phyloP scores from a whole-genome alignment of 495 filamentous ascomycete species.

The Trichoderma gamsii region DNA sequence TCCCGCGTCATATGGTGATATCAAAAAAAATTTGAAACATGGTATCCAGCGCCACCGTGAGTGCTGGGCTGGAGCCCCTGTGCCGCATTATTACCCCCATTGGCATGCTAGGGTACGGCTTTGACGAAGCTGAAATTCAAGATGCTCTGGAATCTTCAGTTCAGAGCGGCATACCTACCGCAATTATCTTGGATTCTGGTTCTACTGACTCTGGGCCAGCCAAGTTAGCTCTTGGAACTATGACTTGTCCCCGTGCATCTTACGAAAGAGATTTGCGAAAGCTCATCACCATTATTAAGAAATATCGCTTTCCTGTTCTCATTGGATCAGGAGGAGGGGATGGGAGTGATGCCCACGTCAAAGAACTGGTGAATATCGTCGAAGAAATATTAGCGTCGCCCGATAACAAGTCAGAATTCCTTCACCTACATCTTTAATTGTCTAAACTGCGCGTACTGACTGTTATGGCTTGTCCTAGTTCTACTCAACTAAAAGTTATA shows the following conservation, averaged over 20 bases:
- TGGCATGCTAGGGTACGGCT: constrained; percentile 46
- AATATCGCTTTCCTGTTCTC: constrained; percentile 33
- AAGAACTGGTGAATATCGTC: constrained; percentile 35
- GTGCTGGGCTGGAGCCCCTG: background rate
- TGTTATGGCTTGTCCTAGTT: background rate
- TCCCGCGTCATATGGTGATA: background rate
- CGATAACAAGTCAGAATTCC: constrained; percentile 14
- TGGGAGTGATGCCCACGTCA: constrained; percentile 40
- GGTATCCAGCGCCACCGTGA: background rate
- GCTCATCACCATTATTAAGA: constrained; percentile 27
- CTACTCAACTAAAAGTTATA: constrained; percentile 34
- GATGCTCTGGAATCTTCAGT: constrained; percentile 24
- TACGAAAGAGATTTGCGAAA: constrained; percentile 39
- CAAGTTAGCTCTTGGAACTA: constrained; percentile 37
- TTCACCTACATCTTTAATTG: background rate
- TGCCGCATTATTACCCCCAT: constrained; percentile 39
- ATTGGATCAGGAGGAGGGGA: constrained; percentile 46
- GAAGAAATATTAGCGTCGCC: constrained; percentile 25
- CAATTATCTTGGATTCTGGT: constrained; percentile 45
- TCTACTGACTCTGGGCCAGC: constrained; percentile 45
- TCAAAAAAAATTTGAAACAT: background rate
- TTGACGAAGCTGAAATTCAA: constrained; percentile 29
- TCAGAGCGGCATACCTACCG: constrained; percentile 21
- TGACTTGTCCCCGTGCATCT: constrained; percentile 28
- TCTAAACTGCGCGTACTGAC: background rate